These are phyloP conservation scores for Apiospora marii DNA, from an alignment of 2,329 filamentous ascomycete genomes.

Conservation along the genomic window DNA sequence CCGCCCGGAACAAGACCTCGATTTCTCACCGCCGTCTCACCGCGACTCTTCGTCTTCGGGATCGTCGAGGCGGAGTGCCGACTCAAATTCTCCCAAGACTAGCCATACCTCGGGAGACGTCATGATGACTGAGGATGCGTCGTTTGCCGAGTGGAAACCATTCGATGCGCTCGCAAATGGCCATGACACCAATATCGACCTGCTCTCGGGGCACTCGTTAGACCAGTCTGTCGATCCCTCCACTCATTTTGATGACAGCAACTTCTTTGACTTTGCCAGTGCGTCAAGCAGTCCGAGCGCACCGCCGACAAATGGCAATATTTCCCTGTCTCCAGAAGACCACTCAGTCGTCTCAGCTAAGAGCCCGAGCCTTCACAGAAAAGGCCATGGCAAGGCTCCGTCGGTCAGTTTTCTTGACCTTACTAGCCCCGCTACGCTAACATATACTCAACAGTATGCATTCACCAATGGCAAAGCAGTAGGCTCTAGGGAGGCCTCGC, in stretches of 20 bases:
- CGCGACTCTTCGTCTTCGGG: conserved; percentile 43
- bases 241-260: conserved; percentile 46
- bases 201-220: conserved; percentile 33
- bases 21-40: conserved; percentile 35
- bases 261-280: conserved; percentile 65
- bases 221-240: conserved; percentile 36
- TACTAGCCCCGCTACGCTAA: conserved; percentile 35
- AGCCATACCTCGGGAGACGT: conserved; percentile 40
- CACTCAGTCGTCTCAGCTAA: conserved; percentile 23
- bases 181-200: conserved; percentile 32
- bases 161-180: conserved; percentile 18
- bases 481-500: conserved; percentile 62
- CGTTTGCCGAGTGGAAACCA: conserved; percentile 26
- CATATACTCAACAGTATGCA: conserved; percentile 55
- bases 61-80: conserved; percentile 37
- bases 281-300: conserved; percentile 64
- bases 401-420: conserved; percentile 35
- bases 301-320: conserved; percentile 30
- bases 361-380: conserved; percentile 34
- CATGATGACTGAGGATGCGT: conserved; percentile 35
- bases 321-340: conserved; percentile 30
- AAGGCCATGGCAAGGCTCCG: conserved; percentile 37
- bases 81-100: conserved; percentile 39
- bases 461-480: conserved; percentile 57
- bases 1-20: conserved; percentile 27